Base-by-base conservation (phyloP, 768 basidiomycete species). In the Kwoniella dendrophila region DNA sequence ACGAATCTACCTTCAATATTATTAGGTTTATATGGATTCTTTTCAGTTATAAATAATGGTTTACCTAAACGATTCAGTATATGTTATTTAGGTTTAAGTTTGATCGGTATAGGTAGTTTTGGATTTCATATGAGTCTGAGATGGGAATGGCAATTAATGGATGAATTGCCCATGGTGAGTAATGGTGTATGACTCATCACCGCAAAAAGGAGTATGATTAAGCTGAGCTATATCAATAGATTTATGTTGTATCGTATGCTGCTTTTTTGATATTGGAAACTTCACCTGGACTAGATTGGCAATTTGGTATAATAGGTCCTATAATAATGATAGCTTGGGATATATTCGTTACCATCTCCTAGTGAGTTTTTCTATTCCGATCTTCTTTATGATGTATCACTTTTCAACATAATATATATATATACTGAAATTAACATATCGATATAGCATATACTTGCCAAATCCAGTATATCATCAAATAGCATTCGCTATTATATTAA, bases 381-480 rank as follows among this genome's bases (percentile, higher is more conserved):
- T 14, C 67, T 2, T 22, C 27, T 8, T 52, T n/a, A n/a, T n/a
- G n/a, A n/a, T n/a, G n/a, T n/a, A n/a, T n/a, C n/a, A n/a, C n/a
- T n/a, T n/a, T n/a, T n/a, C n/a, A n/a, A n/a, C n/a, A 29, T 50
- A 50, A 4, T 30, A 18, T 24, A 27, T 27, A 8, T 27, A 4
- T 10, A 14, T 29, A 27, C 27, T 34, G 16, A 18, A 4, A 48
- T 54, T 62, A 30, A 55, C 33, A 43, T 54, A 16, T n/a, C 24
- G 8, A 26, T 20, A 26, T 71, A 90, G 89, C 71, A 82, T 85
- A 57, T 56, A 85, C 4, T 84, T 86, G 69, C 85, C 89, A 26
- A 88, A 90, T 69, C 90, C 90, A 0, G 81, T 90, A 2, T 92
- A 88, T 76, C 90, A 92, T 69, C 88, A 92, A 80, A 72, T 85